Evolutionary conservation across 805 yeast genomes (phyloP), one percentile per base, ranked within the genome.

Genomic region (Cyberlindnera maritima): DNA sequence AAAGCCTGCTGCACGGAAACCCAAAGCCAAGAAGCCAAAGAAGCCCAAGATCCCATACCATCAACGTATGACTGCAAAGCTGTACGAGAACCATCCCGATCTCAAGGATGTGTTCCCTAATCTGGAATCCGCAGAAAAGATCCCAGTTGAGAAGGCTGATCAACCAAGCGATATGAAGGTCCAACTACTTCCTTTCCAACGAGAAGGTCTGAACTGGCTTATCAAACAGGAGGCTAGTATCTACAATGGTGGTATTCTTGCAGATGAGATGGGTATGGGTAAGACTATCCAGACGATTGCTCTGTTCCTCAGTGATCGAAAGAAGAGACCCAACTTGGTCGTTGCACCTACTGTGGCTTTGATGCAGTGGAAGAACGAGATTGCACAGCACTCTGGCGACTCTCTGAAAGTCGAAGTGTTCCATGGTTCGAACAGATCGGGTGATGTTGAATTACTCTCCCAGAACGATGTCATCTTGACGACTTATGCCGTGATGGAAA

Each of bases 181-280:
- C 39, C 75, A 74, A 25, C 66, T 94, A 33, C 71, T 94, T 25
- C 98, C 97, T 1, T 94, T 94, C 67, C 99, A 94, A 67, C 70
- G 80, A 14, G 99, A 94, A 69, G 99, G 99, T 17, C 71, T 94
- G 40, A 79, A 85, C 58, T 94, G 99, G 99, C 74, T 94, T 50
- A 56, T 79, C 13, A 74, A 80, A 41, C 98, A 92, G 67, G 98
- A 92, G 61, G 81, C 81, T 19, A 74, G 87, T 20, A 76, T 73
- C 36, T 92, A 85, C 65, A 74, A 77, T 14, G 99, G 99, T 21
- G 99, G 98, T 14, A 84, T 94, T 10, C 70, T 94, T 39, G 98
- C 99, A 5, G 99, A 94, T 70, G 99, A 94, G 67, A 94, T 94
- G 99, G 99, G 99, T 32, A 92, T 94, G 98, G 99, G 99, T 53